phyloP scores from a whole-genome alignment of 768 basidiomycete genomes.

The Tulasnella sp. region DNA sequence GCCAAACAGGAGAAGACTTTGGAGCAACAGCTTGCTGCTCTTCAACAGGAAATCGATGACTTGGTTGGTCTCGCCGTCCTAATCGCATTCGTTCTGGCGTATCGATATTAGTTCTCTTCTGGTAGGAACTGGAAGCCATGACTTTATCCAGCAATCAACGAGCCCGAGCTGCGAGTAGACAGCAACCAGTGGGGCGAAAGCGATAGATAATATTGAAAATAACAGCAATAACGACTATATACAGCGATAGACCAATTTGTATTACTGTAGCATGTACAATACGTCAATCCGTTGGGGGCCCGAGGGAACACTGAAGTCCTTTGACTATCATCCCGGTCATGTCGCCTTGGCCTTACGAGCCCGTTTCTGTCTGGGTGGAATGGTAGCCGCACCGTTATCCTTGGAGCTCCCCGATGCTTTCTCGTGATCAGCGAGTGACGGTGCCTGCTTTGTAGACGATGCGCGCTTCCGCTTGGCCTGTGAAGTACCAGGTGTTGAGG shows the following conservation, averaged over 20 bases:
- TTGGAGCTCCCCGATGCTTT: neutral
- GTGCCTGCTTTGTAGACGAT: neutral
- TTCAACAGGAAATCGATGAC: constrained; percentile 16
- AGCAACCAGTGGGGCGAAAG: neutral
- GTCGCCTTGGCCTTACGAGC: neutral
- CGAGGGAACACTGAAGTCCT: neutral
- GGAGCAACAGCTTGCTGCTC: constrained; percentile 2
- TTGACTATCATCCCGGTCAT: neutral
- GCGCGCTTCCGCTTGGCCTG: neutral
- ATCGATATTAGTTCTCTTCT: neutral
- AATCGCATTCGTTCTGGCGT: neutral
- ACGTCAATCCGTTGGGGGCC: neutral
- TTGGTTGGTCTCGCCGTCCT: neutral
- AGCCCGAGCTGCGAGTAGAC: neutral
- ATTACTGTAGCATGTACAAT: neutral
- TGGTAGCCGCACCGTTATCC: neutral
- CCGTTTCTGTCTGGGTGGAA: neutral
- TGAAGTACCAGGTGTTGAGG: neutral
- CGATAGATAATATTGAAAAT: neutral
- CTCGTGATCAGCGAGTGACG: neutral
- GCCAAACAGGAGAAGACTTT: constrained; percentile 15
- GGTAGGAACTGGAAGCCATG: neutral
- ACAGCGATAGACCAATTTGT: neutral
- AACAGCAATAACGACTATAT: neutral
- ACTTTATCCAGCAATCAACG: neutral